Evolutionary conservation across 2,329 filamentous ascomycete genomes (phyloP), one percentile per base, ranked within the genome.

Genomic region (Aurifilum marmelostoma): DNA sequence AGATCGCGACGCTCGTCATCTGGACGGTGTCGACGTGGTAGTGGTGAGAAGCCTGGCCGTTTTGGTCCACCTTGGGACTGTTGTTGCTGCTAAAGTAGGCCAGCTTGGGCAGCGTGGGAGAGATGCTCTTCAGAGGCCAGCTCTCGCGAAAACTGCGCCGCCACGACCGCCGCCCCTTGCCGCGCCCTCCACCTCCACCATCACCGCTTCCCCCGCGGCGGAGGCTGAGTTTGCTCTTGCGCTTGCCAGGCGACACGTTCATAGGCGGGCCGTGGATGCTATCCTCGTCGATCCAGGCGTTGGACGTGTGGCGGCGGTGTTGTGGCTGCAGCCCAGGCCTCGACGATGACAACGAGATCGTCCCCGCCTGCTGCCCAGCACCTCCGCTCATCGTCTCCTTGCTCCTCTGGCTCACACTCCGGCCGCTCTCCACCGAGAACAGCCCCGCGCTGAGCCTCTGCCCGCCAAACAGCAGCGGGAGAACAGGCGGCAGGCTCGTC

Each of bases 211-310:
- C 73, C 73, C 54, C 77, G n/a, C 73, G 72, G 77, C 77, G 54
- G 73, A 75, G 72, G 59, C 74, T 73, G 67, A 66, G 67, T 59
- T 63, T 39, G 73, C 69, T 43, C 29, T 75, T 79, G 43, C 29
- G 18, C 62, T 32, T 32, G 16, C 41, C 27, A 24, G 64, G 56
- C 8, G 64, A 50, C 27, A 47, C 37, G 50, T 73, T 78, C 63
- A 84, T 74, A 72, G 76, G 79, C 12, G 83, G 83, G 5, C 84
- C 83, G 69, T 85, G 83, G n/a, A 84, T 76, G 66, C 79, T 80
- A 63, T 87, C 83, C 72, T 85, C 84, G 68, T 85, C 83, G 37
- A 85, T 82, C 83, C 83, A 86, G 24, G 79, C 63, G 29, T 71
- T 81, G 12, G 71, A 75, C 73, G 73, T 78, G 65, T 73, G 75